Evolutionary conservation across 768 basidiomycete genomes (phyloP).

Genomic region (Suillus luteus): DNA sequence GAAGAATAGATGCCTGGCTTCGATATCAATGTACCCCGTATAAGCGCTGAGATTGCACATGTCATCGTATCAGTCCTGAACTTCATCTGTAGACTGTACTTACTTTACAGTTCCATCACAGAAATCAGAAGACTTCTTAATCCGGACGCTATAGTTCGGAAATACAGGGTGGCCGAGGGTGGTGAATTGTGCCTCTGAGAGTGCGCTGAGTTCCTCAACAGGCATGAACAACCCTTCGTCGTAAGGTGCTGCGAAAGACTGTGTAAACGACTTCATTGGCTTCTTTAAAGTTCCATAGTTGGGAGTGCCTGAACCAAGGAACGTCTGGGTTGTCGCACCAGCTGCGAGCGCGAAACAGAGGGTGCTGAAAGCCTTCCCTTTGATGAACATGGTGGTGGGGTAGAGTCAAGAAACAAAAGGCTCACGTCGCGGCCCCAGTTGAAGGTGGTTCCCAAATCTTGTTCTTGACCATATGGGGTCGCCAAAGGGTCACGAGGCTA

Average conservation of each 20-base stretch:
- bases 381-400: conserved; percentile 1
- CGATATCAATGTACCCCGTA: conserved; percentile 69
- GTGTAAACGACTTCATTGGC: conserved; percentile 7
- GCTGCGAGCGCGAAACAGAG: conserved; percentile 7
- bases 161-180: conserved; percentile 45
- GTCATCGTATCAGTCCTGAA: conserved; percentile 6
- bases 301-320: conserved; percentile 15
- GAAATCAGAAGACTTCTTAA: conserved; percentile 40
- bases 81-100: conserved; percentile 11
- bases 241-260: conserved; percentile 19
- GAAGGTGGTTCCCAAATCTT: not conserved
- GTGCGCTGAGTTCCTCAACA: conserved; percentile 30
- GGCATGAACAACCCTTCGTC: conserved; percentile 38
- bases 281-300: conserved; percentile 6
- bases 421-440: too few species aligned
- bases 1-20: conserved; percentile 68
- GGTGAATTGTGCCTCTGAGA: conserved; percentile 37
- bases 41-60: conserved; percentile 44
- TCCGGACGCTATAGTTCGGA: conserved; percentile 43
- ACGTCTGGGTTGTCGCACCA: conserved; percentile 24
- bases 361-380: not conserved
- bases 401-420: not conserved
- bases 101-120: conserved; percentile 45
- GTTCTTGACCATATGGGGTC: not conserved
- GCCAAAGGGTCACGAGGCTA: not conserved